Conservation (phyloP, 2,329 filamentous ascomycete genomes). For the Ophiostoma populinum region DNA sequence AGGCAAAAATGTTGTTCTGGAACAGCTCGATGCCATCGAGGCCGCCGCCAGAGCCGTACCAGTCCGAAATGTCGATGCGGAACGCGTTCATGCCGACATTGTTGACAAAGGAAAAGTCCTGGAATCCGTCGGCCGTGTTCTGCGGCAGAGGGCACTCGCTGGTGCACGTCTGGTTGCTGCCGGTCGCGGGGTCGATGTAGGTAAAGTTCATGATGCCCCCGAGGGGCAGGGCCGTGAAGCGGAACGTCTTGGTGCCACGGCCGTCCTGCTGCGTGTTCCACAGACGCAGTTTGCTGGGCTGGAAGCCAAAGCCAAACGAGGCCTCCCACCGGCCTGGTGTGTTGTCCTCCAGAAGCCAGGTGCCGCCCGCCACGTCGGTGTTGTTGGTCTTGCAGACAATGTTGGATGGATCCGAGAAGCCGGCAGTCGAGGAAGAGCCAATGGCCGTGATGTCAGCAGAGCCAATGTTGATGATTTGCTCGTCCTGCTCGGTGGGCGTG, state of each 20-base stretch:
- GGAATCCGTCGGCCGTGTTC: constrained; percentile 46
- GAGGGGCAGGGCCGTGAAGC: constrained; percentile 70
- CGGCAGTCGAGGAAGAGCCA: constrained; percentile 41
- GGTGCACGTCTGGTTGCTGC: constrained; percentile 55
- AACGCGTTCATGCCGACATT: constrained; percentile 75
- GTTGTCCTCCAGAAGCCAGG: constrained; percentile 67
- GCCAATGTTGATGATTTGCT: constrained; percentile 69
- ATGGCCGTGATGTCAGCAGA: constrained; percentile 56
- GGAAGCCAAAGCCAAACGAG: constrained; percentile 65
- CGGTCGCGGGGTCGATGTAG: constrained; percentile 60
- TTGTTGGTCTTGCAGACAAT: constrained; percentile 64
- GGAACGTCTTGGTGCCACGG: constrained; percentile 74
- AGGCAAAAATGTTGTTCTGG: constrained; percentile 68
- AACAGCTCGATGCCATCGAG: constrained; percentile 76
- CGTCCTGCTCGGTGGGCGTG: constrained; percentile 46
- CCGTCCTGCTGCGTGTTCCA: constrained; percentile 77
- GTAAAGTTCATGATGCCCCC: constrained; percentile 94
- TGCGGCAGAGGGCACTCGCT: constrained; percentile 69
- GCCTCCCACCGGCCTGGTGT: constrained; percentile 71
- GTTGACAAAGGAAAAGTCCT: constrained; percentile 89
- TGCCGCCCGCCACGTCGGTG: constrained; percentile 51
- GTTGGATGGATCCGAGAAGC: constrained; percentile 59
- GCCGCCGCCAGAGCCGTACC: constrained; percentile 74
- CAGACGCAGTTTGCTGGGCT: constrained; percentile 71
- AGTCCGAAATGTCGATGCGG: constrained; percentile 68